Evolutionary conservation across 495 filamentous ascomycete genomes (phyloP).

Genomic region (Choiromyces venosus): DNA sequence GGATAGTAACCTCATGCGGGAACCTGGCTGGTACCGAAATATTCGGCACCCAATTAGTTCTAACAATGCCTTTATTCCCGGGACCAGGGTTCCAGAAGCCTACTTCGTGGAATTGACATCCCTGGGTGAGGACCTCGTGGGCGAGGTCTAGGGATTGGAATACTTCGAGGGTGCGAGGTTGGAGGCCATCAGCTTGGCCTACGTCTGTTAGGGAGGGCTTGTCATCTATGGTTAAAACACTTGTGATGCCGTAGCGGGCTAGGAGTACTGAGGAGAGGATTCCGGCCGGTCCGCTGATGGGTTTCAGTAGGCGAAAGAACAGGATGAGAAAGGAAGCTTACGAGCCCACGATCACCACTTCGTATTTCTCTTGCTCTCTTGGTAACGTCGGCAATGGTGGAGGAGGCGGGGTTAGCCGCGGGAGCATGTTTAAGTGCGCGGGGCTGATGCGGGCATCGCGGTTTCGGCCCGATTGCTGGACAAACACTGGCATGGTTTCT

Average conservation of each 20-base stretch:
- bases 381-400: constrained; percentile 1
- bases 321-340: background rate
- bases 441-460: constrained; percentile 30
- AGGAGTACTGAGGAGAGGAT: constrained; percentile 49
- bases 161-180: constrained; percentile 74
- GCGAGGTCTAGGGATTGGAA: constrained; percentile 71
- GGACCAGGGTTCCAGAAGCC: constrained; percentile 53
- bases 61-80: constrained; percentile 36
- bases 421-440: constrained; percentile 26
- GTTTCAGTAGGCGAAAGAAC: background rate
- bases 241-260: constrained; percentile 48
- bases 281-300: constrained; percentile 47
- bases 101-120: constrained; percentile 65
- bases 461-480: constrained; percentile 16
- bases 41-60: constrained; percentile 47
- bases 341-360: constrained; percentile 35
- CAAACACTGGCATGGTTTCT: constrained; percentile 26
- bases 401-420: constrained; percentile 22
- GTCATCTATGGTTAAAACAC: constrained; percentile 49
- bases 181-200: constrained; percentile 78
- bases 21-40: constrained; percentile 49
- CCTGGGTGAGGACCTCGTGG: constrained; percentile 64
- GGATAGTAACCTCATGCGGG: constrained; percentile 50
- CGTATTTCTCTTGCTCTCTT: constrained; percentile 20
- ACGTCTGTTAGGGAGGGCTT: constrained; percentile 47